phyloP scores from a whole-genome alignment of 2,329 filamentous ascomycete genomes.

The Aureobasidium vineae region DNA sequence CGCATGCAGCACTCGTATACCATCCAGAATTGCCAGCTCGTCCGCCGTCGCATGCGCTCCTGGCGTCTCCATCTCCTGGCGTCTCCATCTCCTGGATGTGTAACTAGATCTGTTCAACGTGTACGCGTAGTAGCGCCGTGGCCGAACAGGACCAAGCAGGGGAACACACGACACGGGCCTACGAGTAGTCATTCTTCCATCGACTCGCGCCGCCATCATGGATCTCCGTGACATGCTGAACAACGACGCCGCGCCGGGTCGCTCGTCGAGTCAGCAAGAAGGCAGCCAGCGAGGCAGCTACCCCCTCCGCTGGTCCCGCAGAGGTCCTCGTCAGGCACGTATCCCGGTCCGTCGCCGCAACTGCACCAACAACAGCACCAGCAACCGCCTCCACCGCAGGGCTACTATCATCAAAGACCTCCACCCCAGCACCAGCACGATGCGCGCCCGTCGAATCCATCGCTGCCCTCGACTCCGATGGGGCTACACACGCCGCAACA shows the following conservation, averaged over 20 bases:
- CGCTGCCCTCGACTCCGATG: slow-evolving; percentile 20
- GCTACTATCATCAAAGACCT: slow-evolving; percentile 1
- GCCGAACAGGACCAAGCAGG: background rate
- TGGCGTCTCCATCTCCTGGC: background rate
- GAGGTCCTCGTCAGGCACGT: slow-evolving; percentile 16
- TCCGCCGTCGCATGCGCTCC: background rate
- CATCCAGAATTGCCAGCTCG: background rate
- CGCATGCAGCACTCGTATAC: background rate
- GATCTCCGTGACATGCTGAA: slow-evolving; percentile 36
- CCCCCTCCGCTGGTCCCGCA: slow-evolving; percentile 29
- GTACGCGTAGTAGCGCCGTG: slow-evolving; percentile 5
- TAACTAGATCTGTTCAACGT: background rate
- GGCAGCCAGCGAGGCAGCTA: slow-evolving; percentile 29
- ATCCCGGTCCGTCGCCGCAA: background rate
- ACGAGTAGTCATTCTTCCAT: background rate
- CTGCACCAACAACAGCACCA: background rate
- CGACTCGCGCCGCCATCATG: slow-evolving; percentile 31
- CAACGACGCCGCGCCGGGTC: slow-evolving; percentile 34
- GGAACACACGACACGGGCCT: background rate
- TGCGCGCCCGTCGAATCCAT: slow-evolving; percentile 1
- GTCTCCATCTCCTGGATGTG: background rate
- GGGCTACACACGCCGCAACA: slow-evolving; percentile 16
- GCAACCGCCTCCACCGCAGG: background rate
- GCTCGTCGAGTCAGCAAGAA: slow-evolving; percentile 27
- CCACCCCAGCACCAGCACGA: slow-evolving; percentile 2